Conservation (phyloP, 495 filamentous ascomycete species). For the Talaromyces nanjingensis region DNA sequence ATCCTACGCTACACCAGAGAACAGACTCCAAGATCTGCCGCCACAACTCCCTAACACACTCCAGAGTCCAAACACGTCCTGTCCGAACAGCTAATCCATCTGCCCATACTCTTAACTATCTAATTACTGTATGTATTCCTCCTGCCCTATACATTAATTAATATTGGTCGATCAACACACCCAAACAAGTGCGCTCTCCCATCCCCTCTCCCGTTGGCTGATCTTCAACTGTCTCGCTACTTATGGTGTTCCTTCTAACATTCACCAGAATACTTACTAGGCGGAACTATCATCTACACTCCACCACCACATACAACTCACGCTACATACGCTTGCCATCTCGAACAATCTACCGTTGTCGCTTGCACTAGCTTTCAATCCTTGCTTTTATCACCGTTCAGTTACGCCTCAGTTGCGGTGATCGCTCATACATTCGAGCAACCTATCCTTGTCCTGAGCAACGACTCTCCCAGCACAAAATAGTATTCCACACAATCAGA, state of each 20-base stretch:
- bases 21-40: neutral
- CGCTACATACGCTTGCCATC: neutral
- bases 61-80: neutral
- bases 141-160: neutral
- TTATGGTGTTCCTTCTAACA: neutral
- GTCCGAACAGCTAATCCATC: neutral
- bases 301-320: neutral
- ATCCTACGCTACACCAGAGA: neutral
- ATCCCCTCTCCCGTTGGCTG: neutral
- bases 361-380: neutral
- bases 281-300: neutral
- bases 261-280: neutral
- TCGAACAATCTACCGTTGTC: neutral
- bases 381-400: neutral
- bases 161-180: neutral
- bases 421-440: neutral
- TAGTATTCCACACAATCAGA: neutral
- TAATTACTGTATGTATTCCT: neutral
- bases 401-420: neutral
- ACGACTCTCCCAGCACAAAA: neutral
- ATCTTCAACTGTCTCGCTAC: neutral
- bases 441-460: neutral
- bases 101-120: neutral
- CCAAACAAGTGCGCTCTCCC: neutral
- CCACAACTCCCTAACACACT: neutral